Conservation (phyloP, 345 rosid species). For the Salix purpurea region DNA sequence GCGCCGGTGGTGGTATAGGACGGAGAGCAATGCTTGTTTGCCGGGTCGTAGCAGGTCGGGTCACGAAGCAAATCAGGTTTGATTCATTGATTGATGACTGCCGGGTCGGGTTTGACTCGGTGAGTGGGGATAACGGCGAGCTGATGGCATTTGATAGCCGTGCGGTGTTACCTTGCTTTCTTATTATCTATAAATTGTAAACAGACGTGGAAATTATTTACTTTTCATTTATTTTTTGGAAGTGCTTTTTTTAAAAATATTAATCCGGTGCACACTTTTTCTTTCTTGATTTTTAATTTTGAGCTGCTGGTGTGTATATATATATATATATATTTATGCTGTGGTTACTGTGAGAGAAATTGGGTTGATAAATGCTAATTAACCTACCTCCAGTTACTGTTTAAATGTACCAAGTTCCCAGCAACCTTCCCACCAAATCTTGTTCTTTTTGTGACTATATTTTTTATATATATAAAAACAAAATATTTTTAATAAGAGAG, state of each 20-base stretch:
- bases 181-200: constrained; percentile 85
- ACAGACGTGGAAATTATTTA: constrained; percentile 21
- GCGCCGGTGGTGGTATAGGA: constrained; percentile 76
- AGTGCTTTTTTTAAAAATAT: too few species aligned
- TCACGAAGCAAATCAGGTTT: constrained; percentile 40
- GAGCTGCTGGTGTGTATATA: background rate
- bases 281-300: constrained; percentile 3
- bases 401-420: background rate
- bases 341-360: constrained; percentile 24
- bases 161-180: constrained; percentile 93
- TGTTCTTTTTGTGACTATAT: background rate
- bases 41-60: constrained; percentile 88
- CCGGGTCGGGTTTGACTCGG: constrained; percentile 71
- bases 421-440: background rate
- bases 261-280: background rate
- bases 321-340: background rate
- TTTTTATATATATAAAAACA: too few species aligned
- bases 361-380: constrained; percentile 54
- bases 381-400: background rate
- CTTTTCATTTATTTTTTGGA: background rate
- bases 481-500: background rate
- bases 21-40: constrained; percentile 92
- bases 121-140: constrained; percentile 80
- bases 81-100: constrained; percentile 41
- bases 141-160: constrained; percentile 76